Conservation (phyloP, 2,329 filamentous ascomycete genomes). For the Arthrobotrys conoides region DNA sequence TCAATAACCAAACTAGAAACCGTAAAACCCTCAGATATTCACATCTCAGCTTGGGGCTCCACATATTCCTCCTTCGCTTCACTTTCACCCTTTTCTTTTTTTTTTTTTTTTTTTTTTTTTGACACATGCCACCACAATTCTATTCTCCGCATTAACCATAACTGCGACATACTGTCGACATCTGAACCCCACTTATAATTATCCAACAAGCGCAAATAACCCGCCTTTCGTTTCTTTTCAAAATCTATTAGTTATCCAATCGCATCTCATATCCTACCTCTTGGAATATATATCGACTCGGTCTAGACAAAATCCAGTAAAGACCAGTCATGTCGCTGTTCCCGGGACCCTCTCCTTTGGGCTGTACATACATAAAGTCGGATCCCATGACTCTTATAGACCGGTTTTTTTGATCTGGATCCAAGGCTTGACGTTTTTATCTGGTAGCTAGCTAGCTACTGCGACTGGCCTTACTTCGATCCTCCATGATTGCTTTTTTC, state of each 20-base stretch:
- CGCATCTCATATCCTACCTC: conserved; percentile 19
- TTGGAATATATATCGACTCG: conserved; percentile 12
- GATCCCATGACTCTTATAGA: conserved; percentile 40
- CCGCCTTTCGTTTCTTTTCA: background rate
- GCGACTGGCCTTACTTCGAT: conserved; percentile 26
- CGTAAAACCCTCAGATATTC: conserved; percentile 10
- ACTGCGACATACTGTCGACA: conserved; percentile 36
- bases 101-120: conserved; percentile 7
- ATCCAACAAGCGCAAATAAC: conserved; percentile 1
- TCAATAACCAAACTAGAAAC: background rate
- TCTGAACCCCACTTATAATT: conserved; percentile 3
- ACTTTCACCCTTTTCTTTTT: conserved; percentile 6
- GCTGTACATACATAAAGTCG: conserved; percentile 39
- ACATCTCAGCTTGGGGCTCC: background rate
- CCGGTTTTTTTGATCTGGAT: conserved; percentile 21
- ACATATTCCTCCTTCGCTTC: conserved; percentile 6
- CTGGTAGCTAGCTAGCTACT: conserved; percentile 13
- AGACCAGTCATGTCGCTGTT: conserved; percentile 36
- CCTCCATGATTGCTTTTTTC: conserved; percentile 17
- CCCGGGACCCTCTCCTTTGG: conserved; percentile 54
- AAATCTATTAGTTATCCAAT: no score
- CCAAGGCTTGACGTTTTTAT: conserved; percentile 21
- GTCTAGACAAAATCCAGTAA: conserved; percentile 49
- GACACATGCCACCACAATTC: conserved; percentile 48
- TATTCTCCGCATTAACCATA: conserved; percentile 12